Percentiles rank a stretch among this genome's conserved stretches.
These are phyloP conservation scores for Globisporangium parvum DNA, from an alignment of 352 stramenopile genomes.

Conservation along the genomic window DNA sequence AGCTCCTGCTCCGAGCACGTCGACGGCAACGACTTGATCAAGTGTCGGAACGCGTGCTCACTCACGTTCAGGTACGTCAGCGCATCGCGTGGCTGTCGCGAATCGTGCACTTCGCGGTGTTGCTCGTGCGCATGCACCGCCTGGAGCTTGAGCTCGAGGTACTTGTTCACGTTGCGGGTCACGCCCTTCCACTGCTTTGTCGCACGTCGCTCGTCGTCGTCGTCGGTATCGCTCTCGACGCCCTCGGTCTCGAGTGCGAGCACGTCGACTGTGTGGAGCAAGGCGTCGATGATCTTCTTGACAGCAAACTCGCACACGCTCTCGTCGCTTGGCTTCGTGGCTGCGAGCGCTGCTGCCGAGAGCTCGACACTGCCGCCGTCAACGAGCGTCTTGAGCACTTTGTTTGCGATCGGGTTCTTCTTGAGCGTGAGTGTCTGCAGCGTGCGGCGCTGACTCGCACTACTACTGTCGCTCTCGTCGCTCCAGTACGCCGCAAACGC, in stretches of 20 bases:
- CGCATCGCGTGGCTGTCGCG: not conserved
- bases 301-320: conserved; percentile 37
- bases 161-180: conserved; percentile 36
- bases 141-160: conserved; percentile 30
- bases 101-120: not conserved
- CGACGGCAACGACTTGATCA: conserved; percentile 34
- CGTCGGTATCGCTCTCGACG: not conserved
- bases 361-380: conserved; percentile 21
- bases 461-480: not conserved
- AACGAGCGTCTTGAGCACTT: conserved; percentile 29
- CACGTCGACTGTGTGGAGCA: conserved; percentile 22
- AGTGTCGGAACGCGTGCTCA: conserved; percentile 27
- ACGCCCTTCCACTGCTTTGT: conserved; percentile 32
- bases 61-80: conserved; percentile 17
- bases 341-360: not conserved
- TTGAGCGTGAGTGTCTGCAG: conserved; percentile 39
- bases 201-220: conserved; percentile 8
- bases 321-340: conserved; percentile 16
- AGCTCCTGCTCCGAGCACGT: conserved; percentile 34
- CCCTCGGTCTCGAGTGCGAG: conserved; percentile 4
- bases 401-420: conserved; percentile 35
- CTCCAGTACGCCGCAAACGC: conserved; percentile 24
- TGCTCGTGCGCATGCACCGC: conserved; percentile 9
- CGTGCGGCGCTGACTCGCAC: conserved; percentile 8
- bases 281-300: conserved; percentile 41